Evolutionary conservation across 225 moss, liverwort and hornwort genomes (phyloP), one percentile per base, ranked within the genome.

Genomic region (Polytrichum formosum): DNA sequence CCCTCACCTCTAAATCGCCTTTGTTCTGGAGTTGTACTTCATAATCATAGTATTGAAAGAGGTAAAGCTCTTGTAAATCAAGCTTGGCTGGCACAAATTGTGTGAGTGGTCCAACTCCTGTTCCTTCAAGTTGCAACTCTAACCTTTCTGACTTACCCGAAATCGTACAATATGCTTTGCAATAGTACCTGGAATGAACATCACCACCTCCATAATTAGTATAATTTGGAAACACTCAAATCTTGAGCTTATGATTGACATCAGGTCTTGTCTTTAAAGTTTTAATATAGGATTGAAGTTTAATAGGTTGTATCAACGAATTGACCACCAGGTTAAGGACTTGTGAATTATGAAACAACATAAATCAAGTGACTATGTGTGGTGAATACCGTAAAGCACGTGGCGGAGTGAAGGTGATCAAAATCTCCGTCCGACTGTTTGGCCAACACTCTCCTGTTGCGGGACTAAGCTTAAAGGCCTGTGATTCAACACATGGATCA

Each of bases 401-500:
- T 61, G 75, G 82, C 56, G 96, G 96, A 72, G 74, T 70, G 66
- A 96, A 96, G 5, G 81, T 90, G 53, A 91, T 65, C 23, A 80
- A 88, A 55, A 96, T 77, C 77, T 96, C 96, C 16, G 88, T 74
- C 46, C 72, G 76, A 10, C 90, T 85, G 0, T 90, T 86, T 33
- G 96, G 96, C 96, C 96, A 96, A 70, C 93, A 90, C 70, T 96
- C 96, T 2, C 96, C 96, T 53, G 75, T 72, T 60, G 91, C 80
- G 25, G 96, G 96, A 61, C 55, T 82, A 6, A 96, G 62, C 1
- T 73, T 74, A 70, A 96, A 95, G n/a, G 89, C 87, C 92, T 95
- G 68, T 30, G 70, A 61, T 70, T n/a, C 23, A 20, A 6, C 58
- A 58, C 58, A 58, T 58, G 21, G 21, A 20, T 20, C 23, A 7